A percentile compares a stretch with the other conserved stretches of the same genome.
phyloP scores from a whole-genome alignment of 1,284 basidiomycete species.

The Flammula alnicola region DNA sequence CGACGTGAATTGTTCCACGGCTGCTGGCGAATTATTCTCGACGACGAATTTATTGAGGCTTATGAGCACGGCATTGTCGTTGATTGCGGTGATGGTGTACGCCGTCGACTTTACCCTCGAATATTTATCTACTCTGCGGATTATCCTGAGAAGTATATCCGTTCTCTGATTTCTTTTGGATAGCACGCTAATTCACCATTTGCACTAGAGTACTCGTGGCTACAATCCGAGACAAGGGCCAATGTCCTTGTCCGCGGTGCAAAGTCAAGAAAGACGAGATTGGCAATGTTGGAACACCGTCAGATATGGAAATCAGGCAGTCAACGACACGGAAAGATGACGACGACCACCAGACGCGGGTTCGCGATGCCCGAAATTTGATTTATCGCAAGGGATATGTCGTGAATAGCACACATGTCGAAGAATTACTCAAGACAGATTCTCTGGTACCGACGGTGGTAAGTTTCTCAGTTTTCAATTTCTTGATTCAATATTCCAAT shows the following conservation, averaged over 20 bases:
- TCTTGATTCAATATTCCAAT: not conserved
- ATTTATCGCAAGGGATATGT: conserved; percentile 14
- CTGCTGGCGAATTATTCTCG: conserved; percentile 28
- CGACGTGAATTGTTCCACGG: conserved; percentile 36
- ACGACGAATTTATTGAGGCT: conserved; percentile 30
- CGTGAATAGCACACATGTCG: conserved; percentile 12
- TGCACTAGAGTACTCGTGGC: conserved; percentile 34
- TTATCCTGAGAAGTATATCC: conserved; percentile 42
- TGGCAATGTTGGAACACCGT: conserved; percentile 21
- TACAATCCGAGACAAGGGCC: conserved; percentile 31
- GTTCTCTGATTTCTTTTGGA: conserved; percentile 4
- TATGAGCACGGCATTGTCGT: conserved; percentile 36
- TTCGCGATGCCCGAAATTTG: conserved; percentile 1
- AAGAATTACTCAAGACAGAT: conserved; percentile 12
- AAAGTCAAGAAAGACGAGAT: conserved; percentile 10
- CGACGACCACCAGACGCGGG: no score
- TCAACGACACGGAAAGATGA: conserved; percentile 7
- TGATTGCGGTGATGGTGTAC: conserved; percentile 33
- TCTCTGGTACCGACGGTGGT: conserved; percentile 24
- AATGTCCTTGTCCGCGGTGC: conserved; percentile 36
- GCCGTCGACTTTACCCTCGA: conserved; percentile 31
- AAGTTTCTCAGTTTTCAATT: not conserved
- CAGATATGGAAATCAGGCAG: conserved; percentile 19
- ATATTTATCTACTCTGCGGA: conserved; percentile 41
- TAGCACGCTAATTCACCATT: not conserved